Evolutionary conservation across 2,329 filamentous ascomycete species (phyloP).

Genomic region (Pseudophaeomoniella oleicola): DNA sequence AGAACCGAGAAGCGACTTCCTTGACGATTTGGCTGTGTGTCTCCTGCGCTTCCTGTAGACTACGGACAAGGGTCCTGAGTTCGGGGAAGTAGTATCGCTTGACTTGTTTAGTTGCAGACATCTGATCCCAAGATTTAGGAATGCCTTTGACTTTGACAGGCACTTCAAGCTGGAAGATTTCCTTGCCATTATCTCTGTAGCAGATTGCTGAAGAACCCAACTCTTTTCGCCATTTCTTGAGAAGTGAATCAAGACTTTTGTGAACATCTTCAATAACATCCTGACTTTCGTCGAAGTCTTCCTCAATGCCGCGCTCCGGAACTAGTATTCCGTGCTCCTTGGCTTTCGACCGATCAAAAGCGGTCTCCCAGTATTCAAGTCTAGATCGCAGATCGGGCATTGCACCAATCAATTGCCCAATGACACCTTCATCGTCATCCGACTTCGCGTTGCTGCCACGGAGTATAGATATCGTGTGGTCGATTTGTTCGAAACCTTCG

Average conservation of each 20-base stretch:
- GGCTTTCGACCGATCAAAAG: slow-evolving; percentile 72
- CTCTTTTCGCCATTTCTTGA: slow-evolving; percentile 57
- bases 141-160: slow-evolving; percentile 68
- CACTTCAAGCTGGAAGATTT: slow-evolving; percentile 90
- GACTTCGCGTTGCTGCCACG: slow-evolving; percentile 47
- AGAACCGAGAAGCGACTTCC: slow-evolving; percentile 72
- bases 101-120: slow-evolving; percentile 81
- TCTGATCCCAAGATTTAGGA: slow-evolving; percentile 81
- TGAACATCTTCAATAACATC: slow-evolving; percentile 64
- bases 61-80: slow-evolving; percentile 65
- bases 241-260: slow-evolving; percentile 52
- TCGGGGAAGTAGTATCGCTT: slow-evolving; percentile 91
- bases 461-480: slow-evolving; percentile 78
- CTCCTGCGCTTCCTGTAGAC: slow-evolving; percentile 87
- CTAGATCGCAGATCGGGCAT: slow-evolving; percentile 74
- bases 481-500: slow-evolving; percentile 94
- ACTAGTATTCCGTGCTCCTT: slow-evolving; percentile 69
- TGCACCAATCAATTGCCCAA: slow-evolving; percentile 64
- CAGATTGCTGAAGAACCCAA: slow-evolving; percentile 60
- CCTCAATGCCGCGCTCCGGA: slow-evolving; percentile 73
- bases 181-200: slow-evolving; percentile 81
- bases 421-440: slow-evolving; percentile 52
- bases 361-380: slow-evolving; percentile 74
- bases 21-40: slow-evolving; percentile 83
- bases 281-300: slow-evolving; percentile 78